Evolutionary conservation across 306 rosid genomes (phyloP).

Genomic region (Canavalia gladiata): DNA sequence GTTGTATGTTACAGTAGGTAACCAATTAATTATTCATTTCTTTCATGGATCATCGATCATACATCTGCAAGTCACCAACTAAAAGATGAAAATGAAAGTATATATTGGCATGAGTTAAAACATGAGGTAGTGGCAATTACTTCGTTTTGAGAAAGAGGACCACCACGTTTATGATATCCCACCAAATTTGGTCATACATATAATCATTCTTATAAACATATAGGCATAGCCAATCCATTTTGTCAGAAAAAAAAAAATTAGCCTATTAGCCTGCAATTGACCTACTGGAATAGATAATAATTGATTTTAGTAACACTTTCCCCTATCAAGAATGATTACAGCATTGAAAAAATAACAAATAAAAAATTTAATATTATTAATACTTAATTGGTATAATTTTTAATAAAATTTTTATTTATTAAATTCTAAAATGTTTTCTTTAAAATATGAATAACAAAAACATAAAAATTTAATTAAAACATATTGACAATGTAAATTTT

Average conservation of each 20-base stretch:
- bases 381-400: no score
- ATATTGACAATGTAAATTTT: no score
- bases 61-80: background rate
- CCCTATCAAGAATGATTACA: no score
- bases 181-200: background rate
- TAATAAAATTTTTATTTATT: no score
- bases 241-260: no score
- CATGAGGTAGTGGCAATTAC: background rate
- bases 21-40: background rate
- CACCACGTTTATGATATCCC: constrained; percentile 15
- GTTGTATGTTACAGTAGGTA: background rate
- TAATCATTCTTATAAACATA: background rate
- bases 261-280: background rate
- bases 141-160: background rate
- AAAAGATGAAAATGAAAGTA: background rate
- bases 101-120: background rate
- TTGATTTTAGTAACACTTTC: background rate
- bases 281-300: background rate
- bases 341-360: no score
- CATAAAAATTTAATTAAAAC: no score
- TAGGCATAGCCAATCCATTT: no score
- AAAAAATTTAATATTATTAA: no score
- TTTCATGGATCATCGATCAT: background rate
- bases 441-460: no score
- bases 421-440: no score